Conservation (phyloP, 2,329 filamentous ascomycete genomes). For the Pseudogymnoascus sp. region DNA sequence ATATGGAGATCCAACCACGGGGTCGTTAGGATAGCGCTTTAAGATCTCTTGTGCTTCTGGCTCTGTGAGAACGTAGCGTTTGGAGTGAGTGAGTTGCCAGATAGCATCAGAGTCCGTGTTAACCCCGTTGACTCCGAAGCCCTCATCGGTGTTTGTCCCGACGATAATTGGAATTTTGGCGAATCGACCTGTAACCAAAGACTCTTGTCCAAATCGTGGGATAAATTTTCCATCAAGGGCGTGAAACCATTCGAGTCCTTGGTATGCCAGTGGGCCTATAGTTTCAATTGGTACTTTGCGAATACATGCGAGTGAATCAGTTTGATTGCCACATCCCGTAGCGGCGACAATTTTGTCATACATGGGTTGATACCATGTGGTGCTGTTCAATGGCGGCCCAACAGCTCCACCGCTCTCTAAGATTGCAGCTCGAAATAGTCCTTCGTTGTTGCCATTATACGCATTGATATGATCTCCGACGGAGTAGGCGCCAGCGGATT, state of each 20-base stretch:
- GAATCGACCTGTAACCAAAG: constrained; percentile 26
- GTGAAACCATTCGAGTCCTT: constrained; percentile 36
- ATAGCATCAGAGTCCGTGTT: constrained; percentile 41
- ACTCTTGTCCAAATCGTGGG: constrained; percentile 10
- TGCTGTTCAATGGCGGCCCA: constrained; percentile 19
- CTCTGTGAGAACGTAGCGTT: constrained; percentile 18
- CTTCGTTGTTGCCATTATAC: constrained; percentile 48
- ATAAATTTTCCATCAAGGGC: constrained; percentile 22
- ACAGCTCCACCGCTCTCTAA: constrained; percentile 41
- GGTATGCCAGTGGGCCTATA: constrained; percentile 20
- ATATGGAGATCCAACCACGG: neutral
- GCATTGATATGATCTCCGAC: constrained; percentile 48
- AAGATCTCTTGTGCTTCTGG: constrained; percentile 31
- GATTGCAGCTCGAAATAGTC: constrained; percentile 47
- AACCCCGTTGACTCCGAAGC: constrained; percentile 35
- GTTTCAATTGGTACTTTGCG: constrained; percentile 19
- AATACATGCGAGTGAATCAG: constrained; percentile 22
- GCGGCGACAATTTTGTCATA: constrained; percentile 31
- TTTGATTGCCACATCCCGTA: constrained; percentile 23
- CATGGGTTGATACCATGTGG: constrained; percentile 29
- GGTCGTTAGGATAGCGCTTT: constrained; percentile 17
- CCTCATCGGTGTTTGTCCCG: constrained; percentile 32
- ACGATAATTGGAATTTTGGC: constrained; percentile 37
- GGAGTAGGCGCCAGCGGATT: constrained; percentile 36
- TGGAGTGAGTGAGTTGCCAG: constrained; percentile 27